Conservation (phyloP, 306 rosid species). For the Glycyrrhiza uralensis region DNA sequence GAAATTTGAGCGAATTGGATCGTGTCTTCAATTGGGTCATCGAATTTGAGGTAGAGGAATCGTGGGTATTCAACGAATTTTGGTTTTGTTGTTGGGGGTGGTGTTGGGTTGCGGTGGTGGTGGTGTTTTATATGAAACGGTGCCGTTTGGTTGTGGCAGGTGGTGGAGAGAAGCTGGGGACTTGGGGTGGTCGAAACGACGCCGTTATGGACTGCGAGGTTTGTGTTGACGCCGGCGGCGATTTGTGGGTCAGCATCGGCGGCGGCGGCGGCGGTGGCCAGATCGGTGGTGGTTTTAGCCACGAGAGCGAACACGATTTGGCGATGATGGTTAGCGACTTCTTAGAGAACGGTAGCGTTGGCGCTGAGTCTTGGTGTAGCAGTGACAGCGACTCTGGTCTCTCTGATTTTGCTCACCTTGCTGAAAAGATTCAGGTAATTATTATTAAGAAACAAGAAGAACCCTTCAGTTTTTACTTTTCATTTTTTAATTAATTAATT, state of each 20-base stretch:
- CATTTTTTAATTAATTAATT: background rate
- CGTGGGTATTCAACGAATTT: background rate
- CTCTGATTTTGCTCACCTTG: slow-evolving; percentile 75
- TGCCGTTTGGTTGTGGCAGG: background rate
- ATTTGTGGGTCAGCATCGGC: slow-evolving; percentile 53
- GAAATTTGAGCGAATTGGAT: slow-evolving; percentile 15
- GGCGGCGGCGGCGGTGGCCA: slow-evolving; percentile 34
- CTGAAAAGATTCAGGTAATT: slow-evolving; percentile 73
- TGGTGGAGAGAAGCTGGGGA: slow-evolving; percentile 6
- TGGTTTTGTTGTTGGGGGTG: background rate
- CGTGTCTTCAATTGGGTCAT: background rate
- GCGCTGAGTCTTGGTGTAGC: slow-evolving; percentile 86
- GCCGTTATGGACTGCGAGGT: slow-evolving; percentile 61
- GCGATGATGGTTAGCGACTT: slow-evolving; percentile 88
- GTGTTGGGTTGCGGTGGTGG: background rate
- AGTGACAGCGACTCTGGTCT: slow-evolving; percentile 81
- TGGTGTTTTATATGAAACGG: slow-evolving; percentile 3
- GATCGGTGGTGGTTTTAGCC: slow-evolving; percentile 73
- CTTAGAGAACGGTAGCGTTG: slow-evolving; percentile 81
- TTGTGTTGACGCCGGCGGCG: slow-evolving; percentile 51
- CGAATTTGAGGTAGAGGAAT: background rate
- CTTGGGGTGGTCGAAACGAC: slow-evolving; percentile 16
- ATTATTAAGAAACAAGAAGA: too few relatives aligned
- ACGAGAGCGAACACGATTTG: slow-evolving; percentile 89
- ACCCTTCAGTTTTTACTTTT: too few relatives aligned